Percentiles rank a stretch among this genome's conserved stretches.
Conservation (phyloP, 257 asterid genomes). For the Petunia secreta region DNA sequence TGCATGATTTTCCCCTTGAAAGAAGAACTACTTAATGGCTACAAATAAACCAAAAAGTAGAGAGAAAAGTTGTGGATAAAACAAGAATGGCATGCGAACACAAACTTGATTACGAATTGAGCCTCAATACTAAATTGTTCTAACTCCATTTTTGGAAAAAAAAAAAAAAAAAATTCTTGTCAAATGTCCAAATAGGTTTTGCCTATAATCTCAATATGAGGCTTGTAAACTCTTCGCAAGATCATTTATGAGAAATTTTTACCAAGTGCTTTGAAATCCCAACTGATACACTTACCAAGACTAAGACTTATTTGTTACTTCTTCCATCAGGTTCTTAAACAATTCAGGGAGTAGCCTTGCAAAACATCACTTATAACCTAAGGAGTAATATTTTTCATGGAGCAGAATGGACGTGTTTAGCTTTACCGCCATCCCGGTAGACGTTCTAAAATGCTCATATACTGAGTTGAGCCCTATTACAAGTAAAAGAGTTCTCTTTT, state of each 20-base stretch:
- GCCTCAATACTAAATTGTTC: not conserved
- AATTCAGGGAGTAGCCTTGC: not conserved
- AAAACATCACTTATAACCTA: not conserved
- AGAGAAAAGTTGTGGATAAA: not conserved
- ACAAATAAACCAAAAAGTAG: not conserved
- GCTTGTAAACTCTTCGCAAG: constrained; percentile 5
- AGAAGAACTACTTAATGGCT: not conserved
- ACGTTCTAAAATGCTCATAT: no score
- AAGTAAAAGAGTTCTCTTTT: not conserved
- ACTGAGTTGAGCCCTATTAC: not conserved
- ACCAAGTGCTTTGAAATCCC: not conserved
- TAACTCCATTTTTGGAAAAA: not conserved
- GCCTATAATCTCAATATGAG: not conserved
- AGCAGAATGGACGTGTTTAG: no score
- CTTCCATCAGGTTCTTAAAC: not conserved
- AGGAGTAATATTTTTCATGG: no score
- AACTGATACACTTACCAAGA: not conserved
- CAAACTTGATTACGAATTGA: not conserved
- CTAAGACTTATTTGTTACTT: not conserved
- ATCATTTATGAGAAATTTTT: not conserved
- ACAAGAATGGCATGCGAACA: constrained; percentile 6
- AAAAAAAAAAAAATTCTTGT: not conserved
- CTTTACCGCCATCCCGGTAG: no score
- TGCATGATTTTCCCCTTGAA: not conserved
- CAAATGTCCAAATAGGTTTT: not conserved